Evolutionary conservation across 2,329 filamentous ascomycete species (phyloP), one percentile per base, ranked within the genome.

Genomic region (Pseudogymnoascus sp.): DNA sequence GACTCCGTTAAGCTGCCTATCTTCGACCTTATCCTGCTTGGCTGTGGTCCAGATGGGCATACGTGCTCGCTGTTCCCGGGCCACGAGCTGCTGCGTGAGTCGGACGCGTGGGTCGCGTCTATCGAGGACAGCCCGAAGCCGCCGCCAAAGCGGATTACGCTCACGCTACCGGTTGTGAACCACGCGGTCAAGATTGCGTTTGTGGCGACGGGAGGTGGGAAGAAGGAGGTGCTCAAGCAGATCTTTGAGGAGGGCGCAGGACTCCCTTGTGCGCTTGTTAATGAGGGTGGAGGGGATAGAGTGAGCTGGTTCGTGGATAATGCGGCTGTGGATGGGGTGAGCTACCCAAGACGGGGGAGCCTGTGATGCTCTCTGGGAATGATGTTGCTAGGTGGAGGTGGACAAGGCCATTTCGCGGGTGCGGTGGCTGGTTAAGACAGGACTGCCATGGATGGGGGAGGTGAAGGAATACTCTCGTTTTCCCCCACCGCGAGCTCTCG

Each of bases 41-140:
- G 94, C 68, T 95, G 90, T 72, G 94, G 94, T 0, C 92, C 94
- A 12, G 94, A 97, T 73, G 94, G 94, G 58, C 94, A 99, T 77
- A 97, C 94, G 33, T 97, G 94, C 84, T 94, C 88, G 68, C 79
- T 99, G 58, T 99, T 99, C 79, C 94, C 94, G 4, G 88, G 87
- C 60, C 92, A 96, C 71, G 82, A 86, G 61, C 81, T 97, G 59
- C 81, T 97, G 66, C 85, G 91, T 65, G 92, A 97, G 77, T 83
- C 83, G 34, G 86, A 85, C 68, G 90, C 92, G 59, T 99, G 94
- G 94, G 90, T 97, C 41, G 87, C 92, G 12, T 83, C 90, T 48
- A 95, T 96, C 70, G 85, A 88, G 69, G 90, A 97, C 77, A 95
- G 90, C 41, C 94, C 94, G 57, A 99, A 99, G 81, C 92, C 92